Evolutionary conservation across 2,329 filamentous ascomycete species (phyloP).

Genomic region (Talaromyces albobiverticillius): DNA sequence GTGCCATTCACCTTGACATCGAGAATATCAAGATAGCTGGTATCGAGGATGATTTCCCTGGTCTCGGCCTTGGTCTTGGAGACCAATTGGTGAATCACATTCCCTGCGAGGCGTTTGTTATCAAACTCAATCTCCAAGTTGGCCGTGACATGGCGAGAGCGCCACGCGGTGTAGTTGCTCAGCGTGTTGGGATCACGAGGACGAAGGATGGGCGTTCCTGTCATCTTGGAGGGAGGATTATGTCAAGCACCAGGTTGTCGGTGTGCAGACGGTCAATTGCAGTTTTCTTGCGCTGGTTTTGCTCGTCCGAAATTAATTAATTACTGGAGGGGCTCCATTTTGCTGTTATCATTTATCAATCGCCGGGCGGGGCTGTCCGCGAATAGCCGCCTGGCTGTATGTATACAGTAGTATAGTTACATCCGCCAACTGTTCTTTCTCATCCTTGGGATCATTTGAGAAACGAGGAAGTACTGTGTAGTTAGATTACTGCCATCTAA

Average conservation of each 20-base stretch:
- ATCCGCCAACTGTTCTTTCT: no score
- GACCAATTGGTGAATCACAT: constrained; percentile 72
- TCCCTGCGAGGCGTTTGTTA: constrained; percentile 71
- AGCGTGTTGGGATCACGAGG: constrained; percentile 82
- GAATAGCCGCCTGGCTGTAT: constrained; percentile 2
- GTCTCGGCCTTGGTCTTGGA: constrained; percentile 71
- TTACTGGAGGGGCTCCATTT: neutral
- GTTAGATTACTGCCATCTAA: no score
- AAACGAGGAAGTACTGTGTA: no score
- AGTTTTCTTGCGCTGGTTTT: neutral
- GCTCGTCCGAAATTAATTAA: no score
- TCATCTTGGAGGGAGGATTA: constrained; percentile 26
- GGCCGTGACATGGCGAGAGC: constrained; percentile 77
- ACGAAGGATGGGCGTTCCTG: constrained; percentile 37
- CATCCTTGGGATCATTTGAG: no score
- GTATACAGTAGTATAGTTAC: neutral
- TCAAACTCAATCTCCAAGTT: constrained; percentile 83
- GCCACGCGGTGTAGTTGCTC: constrained; percentile 87
- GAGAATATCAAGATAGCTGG: constrained; percentile 74
- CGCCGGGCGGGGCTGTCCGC: constrained; percentile 7
- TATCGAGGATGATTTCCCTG: constrained; percentile 80
- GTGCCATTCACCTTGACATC: constrained; percentile 67
- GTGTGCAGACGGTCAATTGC: neutral
- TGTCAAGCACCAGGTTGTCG: no score
- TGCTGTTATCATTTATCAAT: neutral